phyloP scores from a whole-genome alignment of 2,329 filamentous ascomycete genomes.

The Alternaria postmessia region DNA sequence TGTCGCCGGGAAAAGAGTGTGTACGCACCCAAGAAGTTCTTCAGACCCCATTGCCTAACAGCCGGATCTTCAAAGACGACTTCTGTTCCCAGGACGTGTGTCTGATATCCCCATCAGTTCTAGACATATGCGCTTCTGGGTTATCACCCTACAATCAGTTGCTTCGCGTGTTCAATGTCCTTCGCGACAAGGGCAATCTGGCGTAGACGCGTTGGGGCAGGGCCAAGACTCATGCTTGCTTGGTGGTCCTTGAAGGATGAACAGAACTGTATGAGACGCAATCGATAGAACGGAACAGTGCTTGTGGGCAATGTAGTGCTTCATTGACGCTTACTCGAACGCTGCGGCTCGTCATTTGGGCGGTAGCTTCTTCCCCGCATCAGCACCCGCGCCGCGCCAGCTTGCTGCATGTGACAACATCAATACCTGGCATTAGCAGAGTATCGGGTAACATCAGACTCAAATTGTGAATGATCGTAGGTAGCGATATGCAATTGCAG shows the following conservation, averaged over 20 bases:
- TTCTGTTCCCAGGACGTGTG: slow-evolving; percentile 50
- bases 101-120: slow-evolving; percentile 29
- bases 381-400: background rate
- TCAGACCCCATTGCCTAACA: slow-evolving; percentile 52
- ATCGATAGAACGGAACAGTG: background rate
- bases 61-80: slow-evolving; percentile 52
- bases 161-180: slow-evolving; percentile 39
- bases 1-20: background rate
- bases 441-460: background rate
- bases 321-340: slow-evolving; percentile 1
- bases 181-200: slow-evolving; percentile 46
- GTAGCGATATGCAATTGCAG: background rate
- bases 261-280: background rate
- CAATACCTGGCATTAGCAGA: background rate
- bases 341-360: slow-evolving; percentile 2
- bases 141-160: slow-evolving; percentile 32
- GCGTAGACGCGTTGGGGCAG: slow-evolving; percentile 43
- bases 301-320: background rate
- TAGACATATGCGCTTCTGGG: background rate
- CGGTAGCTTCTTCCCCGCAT: slow-evolving; percentile 12
- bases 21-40: slow-evolving; percentile 51
- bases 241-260: slow-evolving; percentile 12
- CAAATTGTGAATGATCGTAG: background rate
- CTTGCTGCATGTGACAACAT: background rate
- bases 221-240: slow-evolving; percentile 8